phyloP scores from a whole-genome alignment of 805 yeast species.

The Starmerella scarabaei region DNA sequence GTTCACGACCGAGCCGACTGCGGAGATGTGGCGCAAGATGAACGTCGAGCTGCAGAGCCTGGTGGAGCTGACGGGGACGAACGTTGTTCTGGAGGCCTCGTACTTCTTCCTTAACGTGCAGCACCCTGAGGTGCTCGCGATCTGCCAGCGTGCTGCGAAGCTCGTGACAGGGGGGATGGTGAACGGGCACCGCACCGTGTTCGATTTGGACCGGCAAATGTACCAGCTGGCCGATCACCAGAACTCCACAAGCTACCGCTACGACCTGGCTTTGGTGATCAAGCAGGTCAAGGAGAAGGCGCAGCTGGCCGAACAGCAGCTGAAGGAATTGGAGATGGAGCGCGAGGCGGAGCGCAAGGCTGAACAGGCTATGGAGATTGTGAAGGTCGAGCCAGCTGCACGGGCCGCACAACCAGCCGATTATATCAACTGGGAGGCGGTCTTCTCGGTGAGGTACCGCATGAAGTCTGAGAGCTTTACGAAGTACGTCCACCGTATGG shows the following conservation, averaged over 20 bases:
- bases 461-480: background rate
- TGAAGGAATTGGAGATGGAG: background rate
- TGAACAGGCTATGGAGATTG: background rate
- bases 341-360: background rate
- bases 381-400: background rate
- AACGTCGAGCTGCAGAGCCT: background rate
- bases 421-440: background rate
- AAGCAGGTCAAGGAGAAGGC: background rate
- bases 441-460: background rate
- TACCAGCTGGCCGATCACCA: constrained; percentile 1
- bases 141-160: background rate
- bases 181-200: background rate
- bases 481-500: background rate
- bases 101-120: background rate
- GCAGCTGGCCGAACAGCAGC: background rate
- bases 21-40: background rate
- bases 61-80: background rate
- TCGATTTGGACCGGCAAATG: background rate
- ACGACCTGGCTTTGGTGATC: background rate
- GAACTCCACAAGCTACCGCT: background rate
- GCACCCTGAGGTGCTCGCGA: background rate
- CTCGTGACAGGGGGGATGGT: background rate
- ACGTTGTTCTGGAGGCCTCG: background rate
- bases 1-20: background rate
- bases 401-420: background rate